These are phyloP conservation scores for Citrus glauca DNA, from an alignment of 345 rosid species.

Conservation along the genomic window DNA sequence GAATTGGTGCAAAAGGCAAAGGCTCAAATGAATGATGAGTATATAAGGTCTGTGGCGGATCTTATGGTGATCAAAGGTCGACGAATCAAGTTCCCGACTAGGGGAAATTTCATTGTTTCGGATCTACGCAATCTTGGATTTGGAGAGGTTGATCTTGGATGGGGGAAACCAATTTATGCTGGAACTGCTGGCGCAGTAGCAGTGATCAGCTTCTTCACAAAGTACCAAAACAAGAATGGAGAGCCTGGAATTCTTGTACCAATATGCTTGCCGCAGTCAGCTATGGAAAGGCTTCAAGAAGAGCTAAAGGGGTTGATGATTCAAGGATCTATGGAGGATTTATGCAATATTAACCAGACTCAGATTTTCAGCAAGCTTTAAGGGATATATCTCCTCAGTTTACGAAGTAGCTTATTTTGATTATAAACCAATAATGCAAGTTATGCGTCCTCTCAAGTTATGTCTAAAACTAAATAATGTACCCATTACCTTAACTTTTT, in stretches of 20 bases:
- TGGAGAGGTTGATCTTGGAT: slow-evolving; percentile 21
- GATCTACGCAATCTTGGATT: background rate
- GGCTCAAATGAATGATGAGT: slow-evolving; percentile 8
- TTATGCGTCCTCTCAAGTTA: too few relatives aligned
- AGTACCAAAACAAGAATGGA: slow-evolving; percentile 5
- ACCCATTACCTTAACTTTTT: too few relatives aligned
- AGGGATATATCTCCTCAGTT: background rate
- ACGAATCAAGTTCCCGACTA: background rate
- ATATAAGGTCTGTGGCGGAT: slow-evolving; percentile 6
- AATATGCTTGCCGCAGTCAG: slow-evolving; percentile 15
- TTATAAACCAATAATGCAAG: too few relatives aligned
- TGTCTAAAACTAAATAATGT: too few relatives aligned
- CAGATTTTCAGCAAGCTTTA: background rate
- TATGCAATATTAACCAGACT: background rate
- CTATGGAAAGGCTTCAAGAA: slow-evolving; percentile 19
- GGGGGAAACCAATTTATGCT: slow-evolving; percentile 21
- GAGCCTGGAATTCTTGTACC: slow-evolving; percentile 18
- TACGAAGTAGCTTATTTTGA: too few relatives aligned
- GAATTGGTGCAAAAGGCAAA: slow-evolving; percentile 18
- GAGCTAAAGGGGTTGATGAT: background rate
- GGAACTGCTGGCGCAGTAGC: slow-evolving; percentile 17
- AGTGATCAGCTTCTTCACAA: background rate
- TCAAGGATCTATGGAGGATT: background rate
- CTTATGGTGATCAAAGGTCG: slow-evolving; percentile 18
- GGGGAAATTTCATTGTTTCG: slow-evolving; percentile 2